phyloP scores from a whole-genome alignment of 2,329 filamentous ascomycete genomes.

The Curvularia hawaiiensis region DNA sequence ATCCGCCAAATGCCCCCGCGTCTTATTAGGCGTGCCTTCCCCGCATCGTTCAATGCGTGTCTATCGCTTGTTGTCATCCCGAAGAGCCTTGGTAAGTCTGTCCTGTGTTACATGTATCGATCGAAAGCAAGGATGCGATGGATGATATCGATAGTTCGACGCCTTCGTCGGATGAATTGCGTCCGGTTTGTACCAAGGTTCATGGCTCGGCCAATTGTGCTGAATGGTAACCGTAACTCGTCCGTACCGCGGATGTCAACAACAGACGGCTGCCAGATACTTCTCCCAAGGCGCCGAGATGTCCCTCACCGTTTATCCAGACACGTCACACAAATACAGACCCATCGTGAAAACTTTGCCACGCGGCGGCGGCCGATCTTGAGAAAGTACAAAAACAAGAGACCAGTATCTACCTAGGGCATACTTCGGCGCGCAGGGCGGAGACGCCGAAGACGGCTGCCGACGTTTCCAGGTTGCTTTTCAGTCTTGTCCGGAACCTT shows the following conservation, averaged over 20 bases:
- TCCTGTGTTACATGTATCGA: not conserved
- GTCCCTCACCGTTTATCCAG: not conserved
- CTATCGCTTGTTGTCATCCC: not conserved
- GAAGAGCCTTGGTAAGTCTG: not conserved
- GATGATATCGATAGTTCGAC: not conserved
- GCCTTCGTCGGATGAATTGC: not conserved
- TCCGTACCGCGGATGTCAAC: not conserved
- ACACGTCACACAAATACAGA: not conserved
- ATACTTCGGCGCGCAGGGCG: not conserved
- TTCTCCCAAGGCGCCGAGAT: not conserved
- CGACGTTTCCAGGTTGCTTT: not conserved
- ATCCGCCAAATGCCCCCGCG: slow-evolving; percentile 2
- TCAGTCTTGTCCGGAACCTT: not conserved
- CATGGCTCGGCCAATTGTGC: not conserved
- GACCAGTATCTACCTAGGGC: not conserved
- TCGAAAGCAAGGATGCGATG: no score
- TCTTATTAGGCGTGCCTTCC: not conserved
- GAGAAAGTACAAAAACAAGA: not conserved
- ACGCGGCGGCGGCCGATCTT: not conserved
- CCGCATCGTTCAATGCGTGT: not conserved
- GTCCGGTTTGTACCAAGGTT: not conserved
- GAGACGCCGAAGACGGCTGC: not conserved
- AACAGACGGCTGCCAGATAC: not conserved
- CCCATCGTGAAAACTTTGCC: not conserved
- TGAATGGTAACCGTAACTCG: not conserved